Evolutionary conservation across 2,329 filamentous ascomycete genomes (phyloP), one percentile per base, ranked within the genome.

Genomic region (Fusarium tanahbumbuense): DNA sequence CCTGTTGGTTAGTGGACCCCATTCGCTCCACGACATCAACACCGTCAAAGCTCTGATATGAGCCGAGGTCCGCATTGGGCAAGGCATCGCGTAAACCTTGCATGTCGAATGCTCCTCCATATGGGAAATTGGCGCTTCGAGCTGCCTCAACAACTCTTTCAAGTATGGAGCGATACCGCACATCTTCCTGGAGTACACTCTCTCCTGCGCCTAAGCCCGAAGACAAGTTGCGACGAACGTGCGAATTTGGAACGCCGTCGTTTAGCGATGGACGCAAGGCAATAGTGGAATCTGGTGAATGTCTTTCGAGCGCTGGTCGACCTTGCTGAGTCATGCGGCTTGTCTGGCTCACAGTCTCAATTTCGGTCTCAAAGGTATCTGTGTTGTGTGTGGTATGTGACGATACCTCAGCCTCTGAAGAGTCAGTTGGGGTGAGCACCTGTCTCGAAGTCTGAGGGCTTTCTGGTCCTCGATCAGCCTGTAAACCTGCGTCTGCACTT

Each of bases 1-100:
- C 69, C 1, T 55, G 42, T 30, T 75, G 73, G 25, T 8, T 73
- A 10, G 42, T 64, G 1, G 74, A 71, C 13, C 50, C 66, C 28
- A 70, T 69, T 1, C 50, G 56, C 6, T 37, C 48, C n/a, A 63
- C 28, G 6, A 72, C 32, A 27, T 70, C 67, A 15, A 71, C 6
- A 0, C 73, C 73, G 18, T 70, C 37, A n/a, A 68, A 75, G 7
- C 65, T 58, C 48, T 58, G 28, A 44, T 56, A 60, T 3, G 6
- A 12, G 30, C 30, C 12, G 15, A 6, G 6, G 25, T 42, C 13
- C 18, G 3, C 28, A 12, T 12, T 27, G 10, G 57, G 25, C 5
- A 73, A 23, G n/a, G 57, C 46, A 45, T 61, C 30, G 5, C 46
- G 57, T n/a, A 73, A 4, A 7, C 10, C 32, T 25, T 46, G 53